A percentile compares a stretch with the other conserved stretches of the same genome.
These are phyloP conservation scores for Rubroboletus pulcherrimus DNA, from an alignment of 768 basidiomycete genomes.

Conservation along the genomic window DNA sequence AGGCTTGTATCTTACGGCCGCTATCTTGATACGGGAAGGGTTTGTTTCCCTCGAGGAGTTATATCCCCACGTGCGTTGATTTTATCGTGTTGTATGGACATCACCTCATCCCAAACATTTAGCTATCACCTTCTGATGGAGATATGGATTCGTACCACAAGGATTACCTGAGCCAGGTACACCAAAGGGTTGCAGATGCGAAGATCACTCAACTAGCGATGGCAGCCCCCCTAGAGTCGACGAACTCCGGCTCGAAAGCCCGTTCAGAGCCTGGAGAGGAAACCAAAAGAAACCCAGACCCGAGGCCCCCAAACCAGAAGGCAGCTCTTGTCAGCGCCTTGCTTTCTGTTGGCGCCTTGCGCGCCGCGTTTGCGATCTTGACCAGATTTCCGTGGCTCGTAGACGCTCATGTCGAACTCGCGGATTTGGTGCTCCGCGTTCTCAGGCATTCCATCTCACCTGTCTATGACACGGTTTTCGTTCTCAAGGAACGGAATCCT, in stretches of 20 bases:
- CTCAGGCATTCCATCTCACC: conserved; percentile 65
- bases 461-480: conserved; percentile 52
- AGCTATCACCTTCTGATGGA: conserved; percentile 74
- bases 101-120: conserved; percentile 8
- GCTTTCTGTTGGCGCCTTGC: conserved; percentile 82
- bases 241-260: conserved; percentile 39
- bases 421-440: conserved; percentile 80
- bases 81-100: not conserved
- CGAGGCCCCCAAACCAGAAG: conserved; percentile 68
- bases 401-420: conserved; percentile 75
- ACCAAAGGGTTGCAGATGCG: conserved; percentile 62
- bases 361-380: conserved; percentile 73
- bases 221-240: conserved; percentile 75
- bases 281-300: conserved; percentile 33
- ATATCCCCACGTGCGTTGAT: conserved; percentile 77
- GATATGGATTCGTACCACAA: conserved; percentile 67
- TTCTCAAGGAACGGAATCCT: conserved; percentile 55
- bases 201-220: conserved; percentile 76
- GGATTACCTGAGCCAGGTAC: conserved; percentile 61
- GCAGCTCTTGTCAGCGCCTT: conserved; percentile 72
- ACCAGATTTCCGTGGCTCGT: conserved; percentile 83
- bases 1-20: conserved; percentile 76
- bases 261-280: conserved; percentile 37
- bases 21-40: conserved; percentile 85
- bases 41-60: conserved; percentile 85